These are phyloP conservation scores for Phyllosticta citrichinensis DNA, from an alignment of 2,329 filamentous ascomycete species.

Conservation along the genomic window DNA sequence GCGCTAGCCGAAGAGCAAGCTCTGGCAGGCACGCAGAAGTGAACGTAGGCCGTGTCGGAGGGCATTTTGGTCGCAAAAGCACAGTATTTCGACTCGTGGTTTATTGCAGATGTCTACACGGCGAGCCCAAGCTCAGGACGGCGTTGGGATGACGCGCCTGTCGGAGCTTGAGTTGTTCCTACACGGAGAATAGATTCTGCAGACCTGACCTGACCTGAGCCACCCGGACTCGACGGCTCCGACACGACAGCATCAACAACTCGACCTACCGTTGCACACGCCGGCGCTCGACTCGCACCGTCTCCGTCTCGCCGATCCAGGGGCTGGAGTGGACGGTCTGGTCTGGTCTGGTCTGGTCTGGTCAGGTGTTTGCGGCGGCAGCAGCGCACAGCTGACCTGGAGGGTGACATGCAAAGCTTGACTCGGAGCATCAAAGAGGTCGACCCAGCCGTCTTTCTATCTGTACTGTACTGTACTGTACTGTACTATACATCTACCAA, in stretches of 20 bases:
- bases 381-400: neutral
- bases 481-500: neutral
- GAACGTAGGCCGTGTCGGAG: neutral
- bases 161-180: conserved; percentile 8
- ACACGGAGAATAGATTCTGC: neutral
- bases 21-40: conserved; percentile 2
- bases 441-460: neutral
- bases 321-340: neutral
- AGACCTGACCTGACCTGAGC: neutral
- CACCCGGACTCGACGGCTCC: too few species aligned
- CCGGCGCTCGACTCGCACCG: neutral
- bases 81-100: neutral
- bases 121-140: conserved; percentile 1
- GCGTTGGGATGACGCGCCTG: conserved; percentile 6
- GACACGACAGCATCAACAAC: too few species aligned
- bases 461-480: too few species aligned
- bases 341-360: too few species aligned
- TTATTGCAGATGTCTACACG: neutral
- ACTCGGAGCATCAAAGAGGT: neutral
- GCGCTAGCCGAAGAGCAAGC: conserved; percentile 10
- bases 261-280: too few species aligned
- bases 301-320: neutral
- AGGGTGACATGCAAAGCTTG: neutral
- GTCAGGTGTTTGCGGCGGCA: neutral
- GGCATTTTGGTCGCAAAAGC: conserved; percentile 4